Evolutionary conservation across 2,329 filamentous ascomycete species (phyloP).

Genomic region (Phaeosphaeria sp.): DNA sequence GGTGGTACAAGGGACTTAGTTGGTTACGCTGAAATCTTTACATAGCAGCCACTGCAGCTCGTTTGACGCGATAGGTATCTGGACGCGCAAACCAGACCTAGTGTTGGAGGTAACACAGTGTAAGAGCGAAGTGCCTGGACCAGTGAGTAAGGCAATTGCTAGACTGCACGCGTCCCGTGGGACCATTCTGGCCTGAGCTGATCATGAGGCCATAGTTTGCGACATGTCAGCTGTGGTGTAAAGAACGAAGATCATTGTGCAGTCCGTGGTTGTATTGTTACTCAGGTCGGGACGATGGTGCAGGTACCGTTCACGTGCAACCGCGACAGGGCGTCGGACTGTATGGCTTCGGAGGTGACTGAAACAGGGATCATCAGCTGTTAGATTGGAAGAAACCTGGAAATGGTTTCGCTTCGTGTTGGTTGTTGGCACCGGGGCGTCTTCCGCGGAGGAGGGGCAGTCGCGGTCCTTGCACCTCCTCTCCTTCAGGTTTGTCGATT

Average conservation of each 20-base stretch:
- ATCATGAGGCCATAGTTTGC: too few species aligned
- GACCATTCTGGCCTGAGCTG: too few species aligned
- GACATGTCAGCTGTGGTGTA: too few species aligned
- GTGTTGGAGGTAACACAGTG: too few species aligned
- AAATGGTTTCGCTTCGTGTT: neutral
- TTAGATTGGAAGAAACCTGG: neutral
- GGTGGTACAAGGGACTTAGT: neutral
- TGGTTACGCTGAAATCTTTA: neutral
- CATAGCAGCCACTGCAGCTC: neutral
- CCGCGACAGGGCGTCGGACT: slow-evolving; percentile 2
- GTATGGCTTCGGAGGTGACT: neutral
- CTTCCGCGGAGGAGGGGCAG: neutral
- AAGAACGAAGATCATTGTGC: too few species aligned
- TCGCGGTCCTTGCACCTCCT: neutral
- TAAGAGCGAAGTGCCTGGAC: too few species aligned
- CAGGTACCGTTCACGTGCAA: slow-evolving; percentile 1
- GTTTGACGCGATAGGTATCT: too few species aligned
- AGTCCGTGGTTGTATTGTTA: neutral
- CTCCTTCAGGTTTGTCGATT: neutral
- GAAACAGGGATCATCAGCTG: neutral
- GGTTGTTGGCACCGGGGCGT: neutral
- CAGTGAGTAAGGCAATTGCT: too few species aligned
- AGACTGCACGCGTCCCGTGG: too few species aligned
- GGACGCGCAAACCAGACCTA: too few species aligned
- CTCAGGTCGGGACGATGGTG: neutral